Evolutionary conservation across 2,329 filamentous ascomycete species (phyloP).

Genomic region (Daldinia sp.): DNA sequence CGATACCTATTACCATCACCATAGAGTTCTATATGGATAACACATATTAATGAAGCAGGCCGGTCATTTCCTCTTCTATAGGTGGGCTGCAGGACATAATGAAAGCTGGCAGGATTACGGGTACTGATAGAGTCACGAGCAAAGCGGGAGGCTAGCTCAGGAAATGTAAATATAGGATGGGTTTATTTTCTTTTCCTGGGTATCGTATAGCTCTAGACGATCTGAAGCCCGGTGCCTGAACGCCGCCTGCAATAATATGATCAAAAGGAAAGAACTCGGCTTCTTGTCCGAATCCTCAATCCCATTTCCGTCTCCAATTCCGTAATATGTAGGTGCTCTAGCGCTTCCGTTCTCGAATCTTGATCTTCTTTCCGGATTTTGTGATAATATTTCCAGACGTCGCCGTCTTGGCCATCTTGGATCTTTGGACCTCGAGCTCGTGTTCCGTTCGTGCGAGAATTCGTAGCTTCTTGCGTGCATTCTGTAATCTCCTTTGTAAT

Average conservation of each 20-base stretch:
- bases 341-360: conserved; percentile 72
- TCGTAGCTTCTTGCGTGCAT: conserved; percentile 66
- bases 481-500: conserved; percentile 62
- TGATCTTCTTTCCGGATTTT: conserved; percentile 71
- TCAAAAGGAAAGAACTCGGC: conserved; percentile 19
- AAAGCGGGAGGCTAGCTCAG: conserved; percentile 14
- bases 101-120: conserved; percentile 17
- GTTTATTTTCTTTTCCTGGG: conserved; percentile 36
- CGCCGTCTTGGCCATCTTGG: conserved; percentile 74
- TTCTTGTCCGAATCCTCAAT: background rate
- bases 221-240: conserved; percentile 35
- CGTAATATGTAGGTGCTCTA: conserved; percentile 48
- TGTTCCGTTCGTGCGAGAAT: conserved; percentile 67
- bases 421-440: conserved; percentile 68
- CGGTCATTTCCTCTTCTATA: conserved; percentile 32
- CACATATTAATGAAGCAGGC: conserved; percentile 40
- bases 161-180: conserved; percentile 36
- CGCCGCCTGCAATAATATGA: conserved; percentile 38
- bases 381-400: conserved; percentile 68
- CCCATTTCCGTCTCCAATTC: background rate
- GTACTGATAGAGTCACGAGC: conserved; percentile 16
- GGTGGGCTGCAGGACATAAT: conserved; percentile 38
- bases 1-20: conserved; percentile 11
- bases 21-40: conserved; percentile 13
- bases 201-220: conserved; percentile 44